Evolutionary conservation across 1,139 yeast species (phyloP).

Genomic region (Suhomyces bokatorum): DNA sequence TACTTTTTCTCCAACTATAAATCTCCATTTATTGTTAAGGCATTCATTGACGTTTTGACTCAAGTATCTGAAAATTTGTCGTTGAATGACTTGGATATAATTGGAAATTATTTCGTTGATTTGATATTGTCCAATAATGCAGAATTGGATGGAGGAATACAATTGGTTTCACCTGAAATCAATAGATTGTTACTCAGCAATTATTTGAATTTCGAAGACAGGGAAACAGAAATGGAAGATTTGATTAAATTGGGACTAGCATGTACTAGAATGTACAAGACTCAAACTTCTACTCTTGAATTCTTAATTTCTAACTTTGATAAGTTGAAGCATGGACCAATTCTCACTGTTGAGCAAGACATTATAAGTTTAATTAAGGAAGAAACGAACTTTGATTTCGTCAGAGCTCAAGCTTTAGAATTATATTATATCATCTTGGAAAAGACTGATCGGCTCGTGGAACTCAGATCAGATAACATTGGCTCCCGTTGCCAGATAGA

Average conservation of each 20-base stretch:
- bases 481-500: not conserved
- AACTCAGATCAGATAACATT: too few relatives aligned
- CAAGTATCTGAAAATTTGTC: conserved; percentile 7
- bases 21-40: conserved; percentile 28
- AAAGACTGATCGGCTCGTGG: too few relatives aligned
- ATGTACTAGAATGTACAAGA: conserved; percentile 47
- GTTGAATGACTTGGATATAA: not conserved
- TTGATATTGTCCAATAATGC: not conserved
- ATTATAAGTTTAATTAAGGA: conserved; percentile 22
- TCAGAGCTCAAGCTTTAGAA: conserved; percentile 43
- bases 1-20: not conserved
- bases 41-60: conserved; percentile 32
- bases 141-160: conserved; percentile 43
- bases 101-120: conserved; percentile 30
- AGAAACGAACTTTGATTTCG: conserved; percentile 38
- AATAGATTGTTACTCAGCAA: conserved; percentile 27
- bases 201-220: conserved; percentile 9
- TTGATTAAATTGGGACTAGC: conserved; percentile 31
- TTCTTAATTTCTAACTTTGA: conserved; percentile 22
- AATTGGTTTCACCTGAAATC: conserved; percentile 39
- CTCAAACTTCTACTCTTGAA: conserved; percentile 45
- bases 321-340: not conserved
- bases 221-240: conserved; percentile 13
- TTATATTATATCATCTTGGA: conserved; percentile 27
- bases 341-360: not conserved